Evolutionary conservation across 805 yeast genomes (phyloP), one percentile per base, ranked within the genome.

Genomic region (Ogataea polymorpha): DNA sequence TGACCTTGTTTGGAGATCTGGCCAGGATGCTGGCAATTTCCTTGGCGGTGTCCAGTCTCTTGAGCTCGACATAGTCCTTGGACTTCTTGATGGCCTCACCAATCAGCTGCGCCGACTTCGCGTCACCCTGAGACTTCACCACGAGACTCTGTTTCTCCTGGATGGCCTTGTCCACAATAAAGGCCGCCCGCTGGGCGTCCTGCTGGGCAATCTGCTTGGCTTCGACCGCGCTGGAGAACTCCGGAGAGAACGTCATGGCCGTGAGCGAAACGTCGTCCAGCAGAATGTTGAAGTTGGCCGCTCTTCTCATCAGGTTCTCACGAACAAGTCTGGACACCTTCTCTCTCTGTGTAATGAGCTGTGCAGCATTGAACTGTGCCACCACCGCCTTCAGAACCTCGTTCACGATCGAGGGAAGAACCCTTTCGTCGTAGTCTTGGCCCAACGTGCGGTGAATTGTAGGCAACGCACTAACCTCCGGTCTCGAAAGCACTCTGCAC

Each of bases 171-270:
- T 93, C 99, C 39, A 93, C 99, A 31, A 93, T 74, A 54, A 90
- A 93, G 0, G 98, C 97, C 7, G 99, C 98, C 65, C 96, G 82
- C 69, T 93, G 97, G 15, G 99, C 98, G 63, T 93, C 99, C 72
- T 93, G 99, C 67, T 93, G 99, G 21, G 99, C 98, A 67, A 93
- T 93, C 72, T 93, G 99, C 68, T 93, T 93, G 44, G 96, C 96
- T 70, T 93, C 99, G 41, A 93, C 99, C 4, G 98, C 98, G 32
- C 85, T 81, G 30, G 98, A 90, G 65, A 93, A 93, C 66, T 93
- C 99, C 21, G 99, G 99, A 3, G 96, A 86, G 65, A 93, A 93
- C 1, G 97, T 87, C 98, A 93, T 93, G 56, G 71, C 88, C 2
- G 99, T 93, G 58, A 93, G 78, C 6, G 99, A 93, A 33, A 93